A percentile compares a stretch with the other conserved stretches of the same genome.
phyloP scores from a whole-genome alignment of 352 stramenopile genomes.

The Phytopythium boreale region DNA sequence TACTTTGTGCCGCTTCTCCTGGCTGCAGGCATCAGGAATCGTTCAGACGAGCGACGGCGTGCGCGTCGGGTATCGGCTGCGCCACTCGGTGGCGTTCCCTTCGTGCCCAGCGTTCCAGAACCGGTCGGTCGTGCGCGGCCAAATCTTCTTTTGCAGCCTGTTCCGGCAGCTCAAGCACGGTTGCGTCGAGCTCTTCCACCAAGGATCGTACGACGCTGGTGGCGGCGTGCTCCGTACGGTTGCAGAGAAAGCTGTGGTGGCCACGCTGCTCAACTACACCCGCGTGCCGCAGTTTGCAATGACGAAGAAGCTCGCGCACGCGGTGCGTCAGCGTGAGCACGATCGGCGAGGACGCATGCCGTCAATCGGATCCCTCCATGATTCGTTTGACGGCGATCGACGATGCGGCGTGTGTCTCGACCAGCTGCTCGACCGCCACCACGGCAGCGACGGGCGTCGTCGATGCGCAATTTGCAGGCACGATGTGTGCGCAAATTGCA shows the following conservation, averaged over 20 bases:
- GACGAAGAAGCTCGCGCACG: conserved; percentile 60
- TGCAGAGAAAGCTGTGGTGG: conserved; percentile 39
- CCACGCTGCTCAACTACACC: conserved; percentile 36
- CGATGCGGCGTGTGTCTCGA: conserved; percentile 56
- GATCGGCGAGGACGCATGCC: conserved; percentile 23
- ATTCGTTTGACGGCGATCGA: conserved; percentile 26
- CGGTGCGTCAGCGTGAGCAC: conserved; percentile 27
- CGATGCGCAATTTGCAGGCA: conserved; percentile 5
- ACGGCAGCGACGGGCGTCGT: conserved; percentile 2
- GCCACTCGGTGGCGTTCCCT: conserved; percentile 64
- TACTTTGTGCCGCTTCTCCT: neutral
- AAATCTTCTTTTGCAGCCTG: conserved; percentile 67
- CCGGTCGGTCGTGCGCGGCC: conserved; percentile 50
- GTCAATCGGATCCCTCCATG: conserved; percentile 29
- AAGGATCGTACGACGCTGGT: conserved; percentile 49
- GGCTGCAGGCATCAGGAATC: conserved; percentile 20
- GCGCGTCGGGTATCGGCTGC: conserved; percentile 39
- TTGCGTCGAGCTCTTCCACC: conserved; percentile 62
- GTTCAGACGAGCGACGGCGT: conserved; percentile 26
- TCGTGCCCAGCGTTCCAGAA: conserved; percentile 44
- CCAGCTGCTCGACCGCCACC: conserved; percentile 9
- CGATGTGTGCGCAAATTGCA: conserved; percentile 42
- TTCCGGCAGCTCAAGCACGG: conserved; percentile 57
- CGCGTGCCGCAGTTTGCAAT: conserved; percentile 44
- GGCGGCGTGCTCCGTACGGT: conserved; percentile 42